Percentiles rank a stretch among this genome's conserved stretches.
Evolutionary conservation across 1,139 yeast genomes (phyloP).

Genomic region (Taphrina communis): DNA sequence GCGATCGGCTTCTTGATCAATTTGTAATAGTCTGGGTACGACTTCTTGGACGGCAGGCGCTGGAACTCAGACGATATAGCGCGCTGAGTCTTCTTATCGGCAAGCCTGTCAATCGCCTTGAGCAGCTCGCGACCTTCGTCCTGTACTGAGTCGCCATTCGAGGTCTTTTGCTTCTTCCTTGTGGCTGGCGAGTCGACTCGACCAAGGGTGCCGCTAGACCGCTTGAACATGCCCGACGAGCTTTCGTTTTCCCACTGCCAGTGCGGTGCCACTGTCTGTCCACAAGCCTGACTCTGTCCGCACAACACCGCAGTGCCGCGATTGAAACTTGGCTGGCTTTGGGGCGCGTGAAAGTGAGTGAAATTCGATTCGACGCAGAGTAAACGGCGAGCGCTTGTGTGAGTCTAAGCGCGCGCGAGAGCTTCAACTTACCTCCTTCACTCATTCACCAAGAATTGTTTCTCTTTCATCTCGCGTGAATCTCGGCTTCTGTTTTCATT

Average conservation of each 20-base stretch:
- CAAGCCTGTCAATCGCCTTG: slow-evolving; percentile 33
- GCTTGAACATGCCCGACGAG: slow-evolving; percentile 20
- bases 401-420: too few species aligned
- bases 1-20: slow-evolving; percentile 56
- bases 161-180: slow-evolving; percentile 33
- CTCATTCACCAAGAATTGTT: too few species aligned
- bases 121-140: slow-evolving; percentile 30
- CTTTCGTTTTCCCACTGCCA: neutral
- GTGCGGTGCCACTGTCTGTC: neutral
- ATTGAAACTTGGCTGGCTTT: neutral
- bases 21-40: slow-evolving; percentile 81
- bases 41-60: slow-evolving; percentile 72
- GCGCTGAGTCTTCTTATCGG: slow-evolving; percentile 29
- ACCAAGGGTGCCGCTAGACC: slow-evolving; percentile 26
- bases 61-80: slow-evolving; percentile 59
- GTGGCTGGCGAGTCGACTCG: slow-evolving; percentile 31
- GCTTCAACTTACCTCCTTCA: too few species aligned
- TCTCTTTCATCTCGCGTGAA: too few species aligned
- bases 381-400: too few species aligned
- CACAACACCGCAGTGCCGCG: neutral
- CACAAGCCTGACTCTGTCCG: too few species aligned
- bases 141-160: slow-evolving; percentile 19
- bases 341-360: neutral
- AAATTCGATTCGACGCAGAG: too few species aligned
- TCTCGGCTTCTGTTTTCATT: too few species aligned